A percentile compares a stretch with the other conserved stretches of the same genome.
These are phyloP conservation scores for Primulina eburnea DNA, from an alignment of 257 asterid species.

Conservation along the genomic window DNA sequence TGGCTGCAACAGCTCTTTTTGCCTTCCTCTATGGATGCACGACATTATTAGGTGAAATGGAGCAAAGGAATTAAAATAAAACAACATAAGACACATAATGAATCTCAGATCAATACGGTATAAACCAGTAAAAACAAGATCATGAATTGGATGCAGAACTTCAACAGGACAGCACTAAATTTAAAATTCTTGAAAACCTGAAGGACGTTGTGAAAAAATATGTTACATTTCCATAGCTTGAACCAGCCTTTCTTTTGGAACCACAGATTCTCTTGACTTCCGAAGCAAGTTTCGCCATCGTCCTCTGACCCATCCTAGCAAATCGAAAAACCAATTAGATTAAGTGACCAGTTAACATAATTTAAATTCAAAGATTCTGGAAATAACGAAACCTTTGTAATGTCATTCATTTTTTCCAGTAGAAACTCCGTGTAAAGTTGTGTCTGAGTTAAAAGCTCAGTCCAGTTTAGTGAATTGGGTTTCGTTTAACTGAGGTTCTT, in stretches of 20 bases:
- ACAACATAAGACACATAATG: not conserved
- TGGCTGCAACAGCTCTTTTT: slow-evolving; percentile 92
- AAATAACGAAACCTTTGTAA: slow-evolving; percentile 49
- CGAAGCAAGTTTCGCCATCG: slow-evolving; percentile 30
- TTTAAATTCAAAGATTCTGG: slow-evolving; percentile 1
- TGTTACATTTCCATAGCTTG: slow-evolving; percentile 58
- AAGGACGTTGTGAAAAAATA: slow-evolving; percentile 13
- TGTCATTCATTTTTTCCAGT: slow-evolving; percentile 93
- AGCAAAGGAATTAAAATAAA: not conserved
- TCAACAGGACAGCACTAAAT: not conserved
- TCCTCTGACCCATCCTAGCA: slow-evolving; percentile 57
- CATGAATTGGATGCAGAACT: slow-evolving; percentile 7
- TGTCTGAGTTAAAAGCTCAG: slow-evolving; percentile 93
- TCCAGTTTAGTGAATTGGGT: slow-evolving; percentile 70
- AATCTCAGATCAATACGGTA: not conserved
- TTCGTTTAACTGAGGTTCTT: slow-evolving; percentile 56
- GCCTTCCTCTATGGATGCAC: slow-evolving; percentile 61
- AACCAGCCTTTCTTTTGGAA: slow-evolving; percentile 61
- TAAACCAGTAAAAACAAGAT: not conserved
- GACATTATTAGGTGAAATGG: not conserved
- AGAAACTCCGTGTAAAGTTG: slow-evolving; percentile 87
- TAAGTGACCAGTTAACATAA: slow-evolving; percentile 17
- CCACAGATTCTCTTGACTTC: slow-evolving; percentile 67
- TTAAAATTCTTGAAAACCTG: slow-evolving; percentile 1
- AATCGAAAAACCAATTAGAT: slow-evolving; percentile 21